Conservation (phyloP, 2,329 filamentous ascomycete genomes). For the Fusarium papillatum region DNA sequence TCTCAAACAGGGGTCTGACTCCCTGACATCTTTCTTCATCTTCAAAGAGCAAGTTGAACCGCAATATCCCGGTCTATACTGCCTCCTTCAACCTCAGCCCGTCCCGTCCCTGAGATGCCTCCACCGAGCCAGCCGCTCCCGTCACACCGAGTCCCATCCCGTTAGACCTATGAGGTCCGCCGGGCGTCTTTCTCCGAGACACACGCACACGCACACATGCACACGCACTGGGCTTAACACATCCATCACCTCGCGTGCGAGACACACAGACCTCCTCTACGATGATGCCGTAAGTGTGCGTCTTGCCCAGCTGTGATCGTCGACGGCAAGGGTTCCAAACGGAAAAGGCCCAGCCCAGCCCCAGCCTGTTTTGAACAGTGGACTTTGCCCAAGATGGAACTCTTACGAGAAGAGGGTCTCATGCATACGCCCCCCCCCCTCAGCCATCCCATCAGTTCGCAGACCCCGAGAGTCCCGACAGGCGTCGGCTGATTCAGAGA, state of each 20-base stretch:
- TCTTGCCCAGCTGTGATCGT: neutral
- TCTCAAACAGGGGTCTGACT: neutral
- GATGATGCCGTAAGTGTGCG: neutral
- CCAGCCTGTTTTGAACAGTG: neutral
- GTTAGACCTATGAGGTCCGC: neutral
- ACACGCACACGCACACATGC: neutral
- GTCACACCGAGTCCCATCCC: neutral
- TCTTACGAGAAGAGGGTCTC: neutral
- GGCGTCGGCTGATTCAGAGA: neutral
- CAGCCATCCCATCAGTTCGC: neutral
- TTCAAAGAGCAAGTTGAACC: neutral
- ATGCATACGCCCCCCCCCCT: neutral
- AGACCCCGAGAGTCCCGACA: neutral
- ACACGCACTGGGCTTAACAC: neutral
- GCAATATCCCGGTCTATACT: neutral
- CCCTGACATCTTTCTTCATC: neutral
- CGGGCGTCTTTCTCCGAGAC: neutral
- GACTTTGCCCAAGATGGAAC: neutral
- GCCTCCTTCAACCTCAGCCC: slow-evolving; percentile 2
- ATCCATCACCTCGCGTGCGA: neutral
- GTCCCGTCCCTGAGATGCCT: neutral
- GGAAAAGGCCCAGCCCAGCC: neutral
- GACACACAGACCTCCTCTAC: slow-evolving; percentile 4
- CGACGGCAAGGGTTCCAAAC: neutral
- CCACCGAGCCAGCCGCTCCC: neutral